Evolutionary conservation across 495 filamentous ascomycete species (phyloP).

Genomic region (Penicillium egyptiacum): DNA sequence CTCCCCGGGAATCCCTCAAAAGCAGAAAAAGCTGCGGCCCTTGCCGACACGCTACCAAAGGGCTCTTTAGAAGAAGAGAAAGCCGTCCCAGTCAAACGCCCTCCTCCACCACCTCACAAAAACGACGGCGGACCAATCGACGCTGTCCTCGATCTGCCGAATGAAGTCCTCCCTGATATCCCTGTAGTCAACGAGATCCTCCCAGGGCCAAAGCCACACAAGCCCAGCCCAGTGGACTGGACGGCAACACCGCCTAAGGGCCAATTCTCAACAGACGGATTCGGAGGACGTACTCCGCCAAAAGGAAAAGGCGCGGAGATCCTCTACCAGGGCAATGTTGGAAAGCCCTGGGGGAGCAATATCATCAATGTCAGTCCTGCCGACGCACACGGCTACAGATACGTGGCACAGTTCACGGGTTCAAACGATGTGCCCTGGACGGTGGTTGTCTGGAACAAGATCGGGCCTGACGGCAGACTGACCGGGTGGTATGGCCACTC

Average conservation of each 20-base stretch:
- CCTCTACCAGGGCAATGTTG: constrained; percentile 48
- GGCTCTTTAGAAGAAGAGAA: constrained; percentile 2
- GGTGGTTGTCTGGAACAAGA: constrained; percentile 56
- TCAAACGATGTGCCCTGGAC: constrained; percentile 37
- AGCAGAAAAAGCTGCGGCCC: background rate
- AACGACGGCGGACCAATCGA: background rate
- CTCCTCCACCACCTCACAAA: background rate
- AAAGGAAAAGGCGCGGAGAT: constrained; percentile 27
- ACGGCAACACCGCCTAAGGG: constrained; percentile 25
- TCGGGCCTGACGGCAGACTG: constrained; percentile 42
- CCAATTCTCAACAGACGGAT: constrained; percentile 26
- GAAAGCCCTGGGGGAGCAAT: constrained; percentile 55
- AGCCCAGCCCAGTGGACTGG: constrained; percentile 22
- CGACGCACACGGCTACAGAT: constrained; percentile 43
- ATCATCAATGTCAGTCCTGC: constrained; percentile 43
- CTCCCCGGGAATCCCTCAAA: background rate
- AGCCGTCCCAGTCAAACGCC: background rate
- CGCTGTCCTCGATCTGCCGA: background rate
- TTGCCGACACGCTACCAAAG: background rate
- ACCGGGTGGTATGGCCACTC: constrained; percentile 48
- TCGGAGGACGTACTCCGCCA: constrained; percentile 32
- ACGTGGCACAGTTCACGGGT: constrained; percentile 48
- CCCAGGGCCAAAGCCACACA: background rate
- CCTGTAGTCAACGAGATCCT: constrained; percentile 14
- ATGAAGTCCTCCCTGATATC: constrained; percentile 13